These are phyloP conservation scores for Schwanniomyces occidentalis DNA, from an alignment of 805 yeast genomes.

Conservation along the genomic window DNA sequence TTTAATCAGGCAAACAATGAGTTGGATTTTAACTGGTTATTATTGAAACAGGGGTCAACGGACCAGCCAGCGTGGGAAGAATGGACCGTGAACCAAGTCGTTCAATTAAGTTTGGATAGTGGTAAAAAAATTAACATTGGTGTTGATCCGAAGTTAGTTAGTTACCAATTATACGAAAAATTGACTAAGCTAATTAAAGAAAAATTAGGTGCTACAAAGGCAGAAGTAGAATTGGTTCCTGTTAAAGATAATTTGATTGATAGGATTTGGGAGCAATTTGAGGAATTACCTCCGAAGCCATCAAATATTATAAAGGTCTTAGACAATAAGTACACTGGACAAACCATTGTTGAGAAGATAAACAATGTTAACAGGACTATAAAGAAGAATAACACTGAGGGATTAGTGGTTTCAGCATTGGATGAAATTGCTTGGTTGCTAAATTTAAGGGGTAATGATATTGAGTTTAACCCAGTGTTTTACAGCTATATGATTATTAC, in stretches of 20 bases:
- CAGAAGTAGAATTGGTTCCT: constrained; percentile 43
- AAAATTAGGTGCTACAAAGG: constrained; percentile 23
- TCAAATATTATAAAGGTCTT: constrained; percentile 52
- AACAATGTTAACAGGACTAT: constrained; percentile 35
- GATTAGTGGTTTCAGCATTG: constrained; percentile 45
- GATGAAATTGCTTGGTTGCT: constrained; percentile 59
- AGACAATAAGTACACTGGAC: constrained; percentile 63
- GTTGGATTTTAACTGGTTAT: constrained; percentile 59
- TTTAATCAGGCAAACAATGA: constrained; percentile 59
- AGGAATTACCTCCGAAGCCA: constrained; percentile 57
- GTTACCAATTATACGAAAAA: constrained; percentile 33
- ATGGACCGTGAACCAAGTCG: constrained; percentile 55
- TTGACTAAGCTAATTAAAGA: constrained; percentile 31
- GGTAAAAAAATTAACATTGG: constrained; percentile 39
- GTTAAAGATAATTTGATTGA: constrained; percentile 70
- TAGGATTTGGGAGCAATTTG: constrained; percentile 67
- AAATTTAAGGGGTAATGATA: constrained; percentile 55
- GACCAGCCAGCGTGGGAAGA: constrained; percentile 58
- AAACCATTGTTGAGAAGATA: constrained; percentile 57
- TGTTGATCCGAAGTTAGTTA: constrained; percentile 52
- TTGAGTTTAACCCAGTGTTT: constrained; percentile 56
- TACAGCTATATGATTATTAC: constrained; percentile 42
- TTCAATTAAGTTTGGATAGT: constrained; percentile 49
- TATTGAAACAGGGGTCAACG: constrained; percentile 52
- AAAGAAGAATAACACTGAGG: constrained; percentile 28